phyloP scores from a whole-genome alignment of 441 rosid species.

The Pelargonium exstipulatum region DNA sequence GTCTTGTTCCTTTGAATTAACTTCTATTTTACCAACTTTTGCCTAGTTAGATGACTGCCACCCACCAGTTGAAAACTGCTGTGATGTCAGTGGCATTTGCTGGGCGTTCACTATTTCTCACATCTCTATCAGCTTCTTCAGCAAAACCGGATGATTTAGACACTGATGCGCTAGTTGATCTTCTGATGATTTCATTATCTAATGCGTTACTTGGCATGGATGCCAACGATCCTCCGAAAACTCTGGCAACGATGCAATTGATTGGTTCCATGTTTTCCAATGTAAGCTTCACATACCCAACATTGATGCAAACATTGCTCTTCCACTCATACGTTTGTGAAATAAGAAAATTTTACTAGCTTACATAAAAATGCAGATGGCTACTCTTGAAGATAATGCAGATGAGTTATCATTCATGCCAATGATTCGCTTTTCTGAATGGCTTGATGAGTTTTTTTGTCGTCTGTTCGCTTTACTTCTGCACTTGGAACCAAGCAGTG shows the following conservation, averaged over 20 bases:
- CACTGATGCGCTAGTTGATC: constrained; percentile 50
- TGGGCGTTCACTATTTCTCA: constrained; percentile 82
- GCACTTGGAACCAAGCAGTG: constrained; percentile 90
- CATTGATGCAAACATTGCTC: constrained; percentile 13
- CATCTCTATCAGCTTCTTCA: constrained; percentile 50
- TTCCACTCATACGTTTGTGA: constrained; percentile 9
- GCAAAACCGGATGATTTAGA: constrained; percentile 48
- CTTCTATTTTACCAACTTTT: constrained; percentile 38
- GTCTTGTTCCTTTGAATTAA: constrained; percentile 33
- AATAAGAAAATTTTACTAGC: constrained; percentile 7
- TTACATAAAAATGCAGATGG: constrained; percentile 51
- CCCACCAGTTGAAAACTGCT: constrained; percentile 98
- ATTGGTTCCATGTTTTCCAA: constrained; percentile 99
- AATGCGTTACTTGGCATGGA: constrained; percentile 99
- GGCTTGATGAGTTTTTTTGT: constrained; percentile 96
- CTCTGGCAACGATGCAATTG: constrained; percentile 95
- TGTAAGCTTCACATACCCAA: constrained; percentile 44
- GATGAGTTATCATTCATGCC: constrained; percentile 67
- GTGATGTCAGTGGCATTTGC: constrained; percentile 97
- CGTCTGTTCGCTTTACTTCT: constrained; percentile 85
- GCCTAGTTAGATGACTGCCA: constrained; percentile 96
- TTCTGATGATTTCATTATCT: constrained; percentile 76
- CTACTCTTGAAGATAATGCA: constrained; percentile 66
- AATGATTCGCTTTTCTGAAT: constrained; percentile 78
- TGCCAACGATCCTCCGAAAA: constrained; percentile 99